Base-by-base conservation (phyloP, 2,329 filamentous ascomycete species). In the Alternaria brassicae region DNA sequence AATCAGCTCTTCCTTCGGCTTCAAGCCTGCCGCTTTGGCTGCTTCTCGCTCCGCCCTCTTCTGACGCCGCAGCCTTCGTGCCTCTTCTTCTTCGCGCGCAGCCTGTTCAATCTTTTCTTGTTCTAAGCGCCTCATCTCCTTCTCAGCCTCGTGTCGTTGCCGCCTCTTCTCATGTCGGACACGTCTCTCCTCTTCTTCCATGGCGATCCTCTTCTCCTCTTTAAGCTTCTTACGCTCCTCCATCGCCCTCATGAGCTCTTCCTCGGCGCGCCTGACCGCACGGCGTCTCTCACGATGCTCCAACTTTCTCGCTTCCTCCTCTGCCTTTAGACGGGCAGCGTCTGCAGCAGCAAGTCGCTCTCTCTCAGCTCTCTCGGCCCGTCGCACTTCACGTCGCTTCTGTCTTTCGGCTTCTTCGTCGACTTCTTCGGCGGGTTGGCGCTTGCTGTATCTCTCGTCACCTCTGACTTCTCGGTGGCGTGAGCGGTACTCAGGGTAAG, bases 381-480 rank as follows among this genome's bases (percentile, higher is more conserved):
- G 66, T 12, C 72, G 72, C 32, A 62, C 62, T 54, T 76, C 71
- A 23, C 65, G 72, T 7, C 73, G 74, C 55, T 65, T 71, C 9
- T 61, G 66, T 51, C 61, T 63, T 17, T 74, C 72, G 4, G 62
- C 60, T 6, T 74, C 73, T 27, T 68, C 70, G 17, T 76, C 73
- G 8, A 61, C 58, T 12, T 66, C 68, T 15, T 71, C 70, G 13
- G 69, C 27, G 6, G 68, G 53, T 1, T 68, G 73, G 12, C 72
- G 73, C 47, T 70, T 76, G 54, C 53, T 68, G 17, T 73, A 67
- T 56, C 65, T 74, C 7, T 75, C 70, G 2, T 72, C 73, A 12
- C 64, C 66, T 17, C 61, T 66, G 25, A 48, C 61, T 19, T 77
- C 74, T 6, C 69, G 72, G 50, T 68, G 68, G 40, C 68, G 71